A percentile compares a stretch with the other conserved stretches of the same genome.
Evolutionary conservation across 2,329 filamentous ascomycete species (phyloP).

Genomic region (Epicoccum sorghinum): DNA sequence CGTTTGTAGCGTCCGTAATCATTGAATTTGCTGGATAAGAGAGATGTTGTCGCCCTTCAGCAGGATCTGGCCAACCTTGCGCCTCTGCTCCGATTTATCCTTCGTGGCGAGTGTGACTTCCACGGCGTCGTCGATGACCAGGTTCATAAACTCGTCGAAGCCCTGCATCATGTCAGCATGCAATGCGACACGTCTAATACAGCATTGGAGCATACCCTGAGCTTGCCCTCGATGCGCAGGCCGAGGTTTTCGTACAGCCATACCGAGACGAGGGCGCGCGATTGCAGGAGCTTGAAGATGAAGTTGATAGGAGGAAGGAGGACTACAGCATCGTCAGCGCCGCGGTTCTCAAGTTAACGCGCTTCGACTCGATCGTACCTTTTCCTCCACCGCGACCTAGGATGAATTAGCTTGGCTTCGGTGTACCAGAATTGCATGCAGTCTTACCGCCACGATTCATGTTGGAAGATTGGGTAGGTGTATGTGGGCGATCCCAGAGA

Average conservation of each 20-base stretch:
- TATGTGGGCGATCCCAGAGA: constrained; percentile 5
- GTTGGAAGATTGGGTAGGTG: not conserved
- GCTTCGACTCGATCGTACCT: constrained; percentile 30
- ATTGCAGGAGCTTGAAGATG: constrained; percentile 89
- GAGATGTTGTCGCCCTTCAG: constrained; percentile 90
- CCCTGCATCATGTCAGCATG: constrained; percentile 62
- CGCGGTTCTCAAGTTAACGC: constrained; percentile 8
- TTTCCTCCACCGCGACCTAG: constrained; percentile 62
- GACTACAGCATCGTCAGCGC: constrained; percentile 50
- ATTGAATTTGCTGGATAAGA: constrained; percentile 64
- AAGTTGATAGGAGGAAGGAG: constrained; percentile 82
- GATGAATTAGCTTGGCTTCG: constrained; percentile 40
- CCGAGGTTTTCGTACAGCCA: constrained; percentile 97
- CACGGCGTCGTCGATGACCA: constrained; percentile 93
- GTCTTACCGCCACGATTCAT: constrained; percentile 16
- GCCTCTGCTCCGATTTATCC: constrained; percentile 75
- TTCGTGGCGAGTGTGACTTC: constrained; percentile 88
- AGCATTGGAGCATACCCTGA: constrained; percentile 68
- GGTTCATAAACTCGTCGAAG: constrained; percentile 99
- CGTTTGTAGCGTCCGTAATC: constrained; percentile 6
- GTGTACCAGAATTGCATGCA: not conserved
- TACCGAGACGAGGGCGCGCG: constrained; percentile 84
- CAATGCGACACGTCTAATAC: not conserved
- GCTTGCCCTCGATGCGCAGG: constrained; percentile 94
- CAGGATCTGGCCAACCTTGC: constrained; percentile 80